Percentiles rank a stretch among this genome's conserved stretches.
Evolutionary conservation across 495 filamentous ascomycete species (phyloP).

Genomic region (Neurospora africana): DNA sequence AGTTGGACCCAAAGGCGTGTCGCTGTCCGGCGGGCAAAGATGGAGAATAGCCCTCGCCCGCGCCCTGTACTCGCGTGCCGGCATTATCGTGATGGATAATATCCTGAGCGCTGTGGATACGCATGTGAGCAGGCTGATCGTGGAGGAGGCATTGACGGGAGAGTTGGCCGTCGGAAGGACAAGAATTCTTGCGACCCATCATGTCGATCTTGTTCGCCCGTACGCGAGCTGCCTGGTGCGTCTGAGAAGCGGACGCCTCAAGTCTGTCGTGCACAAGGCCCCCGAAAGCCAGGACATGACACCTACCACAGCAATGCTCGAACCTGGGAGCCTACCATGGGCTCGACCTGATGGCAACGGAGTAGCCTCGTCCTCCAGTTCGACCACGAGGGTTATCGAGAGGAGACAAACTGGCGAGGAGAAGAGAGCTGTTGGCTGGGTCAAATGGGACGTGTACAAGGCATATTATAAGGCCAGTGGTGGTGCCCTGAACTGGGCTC

Average conservation of each 20-base stretch:
- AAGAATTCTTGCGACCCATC: constrained; percentile 44
- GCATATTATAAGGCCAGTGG: constrained; percentile 49
- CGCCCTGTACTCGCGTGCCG: constrained; percentile 57
- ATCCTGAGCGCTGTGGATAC: constrained; percentile 54
- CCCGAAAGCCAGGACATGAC: constrained; percentile 29
- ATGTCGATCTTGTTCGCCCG: constrained; percentile 44
- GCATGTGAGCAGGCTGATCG: constrained; percentile 37
- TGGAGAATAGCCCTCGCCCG: constrained; percentile 59
- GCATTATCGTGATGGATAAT: constrained; percentile 58
- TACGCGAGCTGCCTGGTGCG: constrained; percentile 50
- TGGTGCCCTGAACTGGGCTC: constrained; percentile 42
- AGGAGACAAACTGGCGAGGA: neutral
- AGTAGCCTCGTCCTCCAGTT: constrained; percentile 22
- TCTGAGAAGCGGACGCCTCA: constrained; percentile 47
- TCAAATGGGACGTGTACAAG: constrained; percentile 46
- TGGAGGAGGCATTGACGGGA: constrained; percentile 40
- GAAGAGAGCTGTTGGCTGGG: constrained; percentile 39
- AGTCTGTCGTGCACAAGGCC: constrained; percentile 38
- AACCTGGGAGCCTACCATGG: neutral
- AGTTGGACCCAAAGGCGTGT: constrained; percentile 60
- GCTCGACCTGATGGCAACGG: constrained; percentile 14
- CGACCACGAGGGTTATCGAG: constrained; percentile 33
- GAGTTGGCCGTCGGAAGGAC: constrained; percentile 36
- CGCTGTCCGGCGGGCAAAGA: constrained; percentile 60
- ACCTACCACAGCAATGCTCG: constrained; percentile 32